A percentile compares a stretch with the other conserved stretches of the same genome.
These are phyloP conservation scores for Macroventuria anomochaeta DNA, from an alignment of 2,329 filamentous ascomycete genomes.

Conservation along the genomic window DNA sequence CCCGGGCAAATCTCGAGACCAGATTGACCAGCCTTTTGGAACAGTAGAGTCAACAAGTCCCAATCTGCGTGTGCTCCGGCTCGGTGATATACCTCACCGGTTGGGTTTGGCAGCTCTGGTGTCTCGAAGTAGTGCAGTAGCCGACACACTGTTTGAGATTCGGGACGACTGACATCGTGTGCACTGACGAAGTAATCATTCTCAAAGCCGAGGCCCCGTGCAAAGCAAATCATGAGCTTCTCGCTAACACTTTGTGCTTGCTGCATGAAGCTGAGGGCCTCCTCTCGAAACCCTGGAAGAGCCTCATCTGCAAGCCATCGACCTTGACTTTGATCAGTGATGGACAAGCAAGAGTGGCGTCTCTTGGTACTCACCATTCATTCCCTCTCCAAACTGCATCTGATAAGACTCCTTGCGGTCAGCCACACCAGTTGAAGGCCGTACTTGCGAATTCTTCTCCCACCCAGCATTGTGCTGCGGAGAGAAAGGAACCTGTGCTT, in stretches of 20 bases:
- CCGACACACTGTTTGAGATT: constrained; percentile 63
- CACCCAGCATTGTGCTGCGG: constrained; percentile 63
- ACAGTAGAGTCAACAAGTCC: constrained; percentile 68
- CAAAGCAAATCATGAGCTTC: constrained; percentile 65
- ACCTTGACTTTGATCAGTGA: constrained; percentile 9
- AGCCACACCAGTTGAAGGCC: constrained; percentile 64
- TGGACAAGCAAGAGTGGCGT: background rate
- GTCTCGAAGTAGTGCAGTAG: constrained; percentile 62
- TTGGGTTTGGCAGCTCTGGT: constrained; percentile 43
- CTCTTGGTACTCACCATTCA: constrained; percentile 49
- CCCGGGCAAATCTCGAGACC: constrained; percentile 71
- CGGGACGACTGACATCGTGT: constrained; percentile 58
- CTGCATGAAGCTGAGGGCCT: constrained; percentile 61
- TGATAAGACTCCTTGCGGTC: constrained; percentile 70
- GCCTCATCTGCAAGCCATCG: constrained; percentile 59
- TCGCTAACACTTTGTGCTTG: constrained; percentile 61
- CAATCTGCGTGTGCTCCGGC: constrained; percentile 70
- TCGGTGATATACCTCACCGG: constrained; percentile 59
- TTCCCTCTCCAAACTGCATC: constrained; percentile 65
- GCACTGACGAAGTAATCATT: constrained; percentile 63
- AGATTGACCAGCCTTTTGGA: constrained; percentile 66
- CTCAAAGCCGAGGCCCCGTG: constrained; percentile 62
- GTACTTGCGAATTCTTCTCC: constrained; percentile 65
- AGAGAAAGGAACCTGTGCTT: constrained; percentile 62
- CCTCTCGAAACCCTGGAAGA: constrained; percentile 58